These are phyloP conservation scores for Calonectria pauciramosa DNA, from an alignment of 2,329 filamentous ascomycete species.

Conservation along the genomic window DNA sequence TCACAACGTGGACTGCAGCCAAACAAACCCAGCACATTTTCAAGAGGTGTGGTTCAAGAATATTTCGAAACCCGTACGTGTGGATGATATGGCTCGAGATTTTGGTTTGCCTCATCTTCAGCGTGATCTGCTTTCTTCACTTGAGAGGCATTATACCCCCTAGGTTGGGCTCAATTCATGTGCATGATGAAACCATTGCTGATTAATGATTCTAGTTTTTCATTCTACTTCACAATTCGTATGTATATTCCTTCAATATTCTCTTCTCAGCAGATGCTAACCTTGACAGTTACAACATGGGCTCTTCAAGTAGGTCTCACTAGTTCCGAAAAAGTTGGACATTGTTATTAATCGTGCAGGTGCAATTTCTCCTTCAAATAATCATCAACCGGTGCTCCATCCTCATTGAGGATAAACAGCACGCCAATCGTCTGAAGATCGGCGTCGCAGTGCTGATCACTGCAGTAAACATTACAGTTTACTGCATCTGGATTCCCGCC, in stretches of 20 bases:
- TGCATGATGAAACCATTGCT: neutral
- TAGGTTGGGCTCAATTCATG: constrained; percentile 31
- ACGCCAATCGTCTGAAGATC: constrained; percentile 38
- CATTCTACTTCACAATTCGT: constrained; percentile 47
- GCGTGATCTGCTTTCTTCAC: constrained; percentile 50
- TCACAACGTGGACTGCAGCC: constrained; percentile 53
- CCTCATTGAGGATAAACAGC: constrained; percentile 37
- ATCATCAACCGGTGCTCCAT: constrained; percentile 45
- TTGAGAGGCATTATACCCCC: constrained; percentile 42
- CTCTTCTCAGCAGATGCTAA: neutral
- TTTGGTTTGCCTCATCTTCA: constrained; percentile 56
- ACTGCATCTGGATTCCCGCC: constrained; percentile 45
- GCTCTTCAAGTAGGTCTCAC: constrained; percentile 40
- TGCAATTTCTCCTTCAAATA: constrained; percentile 45
- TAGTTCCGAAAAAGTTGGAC: neutral
- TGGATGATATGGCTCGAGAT: constrained; percentile 65
- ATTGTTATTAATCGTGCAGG: constrained; percentile 14
- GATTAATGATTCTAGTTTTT: constrained; percentile 37
- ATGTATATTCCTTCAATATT: neutral
- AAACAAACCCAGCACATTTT: constrained; percentile 34
- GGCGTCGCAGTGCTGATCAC: constrained; percentile 39
- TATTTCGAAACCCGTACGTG: constrained; percentile 56
- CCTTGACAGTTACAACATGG: constrained; percentile 43
- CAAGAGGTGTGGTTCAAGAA: constrained; percentile 47
- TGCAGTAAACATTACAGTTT: constrained; percentile 45